phyloP scores from a whole-genome alignment of 139 green algal genomes.

The Micractinium conductrix region DNA sequence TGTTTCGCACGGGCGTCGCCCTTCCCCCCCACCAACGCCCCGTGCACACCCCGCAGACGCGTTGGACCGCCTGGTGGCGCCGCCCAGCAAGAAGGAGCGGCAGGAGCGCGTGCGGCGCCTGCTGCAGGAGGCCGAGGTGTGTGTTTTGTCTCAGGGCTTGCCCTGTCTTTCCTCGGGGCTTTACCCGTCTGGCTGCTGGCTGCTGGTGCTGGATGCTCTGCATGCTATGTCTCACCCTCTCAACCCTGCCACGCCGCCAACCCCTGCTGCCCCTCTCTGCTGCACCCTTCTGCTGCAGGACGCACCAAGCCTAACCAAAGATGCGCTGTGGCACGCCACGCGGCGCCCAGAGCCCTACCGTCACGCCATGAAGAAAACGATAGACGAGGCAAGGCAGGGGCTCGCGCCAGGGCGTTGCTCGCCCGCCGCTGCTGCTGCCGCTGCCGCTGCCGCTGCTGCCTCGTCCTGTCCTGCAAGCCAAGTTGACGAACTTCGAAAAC shows the following conservation, averaged over 20 bases:
- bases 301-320: conserved; percentile 18
- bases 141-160: too few relatives aligned
- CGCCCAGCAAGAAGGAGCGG: neutral
- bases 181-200: neutral
- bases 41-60: neutral
- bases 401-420: too few relatives aligned
- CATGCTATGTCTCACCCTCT: neutral
- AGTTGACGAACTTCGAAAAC: too few relatives aligned
- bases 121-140: conserved; percentile 5
- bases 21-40: too few relatives aligned
- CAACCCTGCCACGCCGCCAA: neutral
- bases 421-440: too few relatives aligned
- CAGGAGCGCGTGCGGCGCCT: conserved; percentile 1
- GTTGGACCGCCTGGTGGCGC: neutral
- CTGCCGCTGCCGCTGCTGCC: too few relatives aligned
- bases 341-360: conserved; percentile 19
- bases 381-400: conserved; percentile 26
- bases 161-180: too few relatives aligned
- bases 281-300: conserved; percentile 8
- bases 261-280: neutral
- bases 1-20: too few relatives aligned
- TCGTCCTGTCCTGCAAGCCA: too few relatives aligned
- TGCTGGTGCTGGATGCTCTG: neutral
- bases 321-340: conserved; percentile 8
- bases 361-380: conserved; percentile 30